Evolutionary conservation across 192 early-diverging fungal species (phyloP).

Genomic region (Backusella luteola): DNA sequence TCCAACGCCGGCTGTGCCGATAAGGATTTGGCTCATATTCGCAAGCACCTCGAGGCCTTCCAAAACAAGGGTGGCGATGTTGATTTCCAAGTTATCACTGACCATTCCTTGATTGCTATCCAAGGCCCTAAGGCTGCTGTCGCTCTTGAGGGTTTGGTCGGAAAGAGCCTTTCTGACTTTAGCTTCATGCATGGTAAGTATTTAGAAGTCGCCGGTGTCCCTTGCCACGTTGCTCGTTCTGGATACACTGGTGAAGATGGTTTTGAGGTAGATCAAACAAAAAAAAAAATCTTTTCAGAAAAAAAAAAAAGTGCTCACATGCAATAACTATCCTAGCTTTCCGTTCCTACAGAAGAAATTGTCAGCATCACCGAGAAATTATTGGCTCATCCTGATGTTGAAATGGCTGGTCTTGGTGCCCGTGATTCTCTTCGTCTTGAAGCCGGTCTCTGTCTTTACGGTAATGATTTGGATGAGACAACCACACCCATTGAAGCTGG

Average conservation of each 20-base stretch:
- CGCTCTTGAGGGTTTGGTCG: conserved; percentile 61
- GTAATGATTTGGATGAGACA: conserved; percentile 91
- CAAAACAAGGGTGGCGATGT: conserved; percentile 90
- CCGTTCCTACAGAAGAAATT: conserved; percentile 74
- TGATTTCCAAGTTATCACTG: conserved; percentile 81
- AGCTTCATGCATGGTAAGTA: conserved; percentile 84
- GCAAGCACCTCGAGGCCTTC: conserved; percentile 72
- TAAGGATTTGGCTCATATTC: conserved; percentile 92
- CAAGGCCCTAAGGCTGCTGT: conserved; percentile 84
- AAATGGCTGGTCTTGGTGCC: conserved; percentile 92
- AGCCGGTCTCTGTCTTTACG: conserved; percentile 97
- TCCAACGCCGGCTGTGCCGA: conserved; percentile 97
- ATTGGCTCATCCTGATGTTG: conserved; percentile 70
- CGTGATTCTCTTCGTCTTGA: conserved; percentile 95
- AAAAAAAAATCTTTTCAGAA: conserved; percentile 3
- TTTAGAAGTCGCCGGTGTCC: conserved; percentile 74
- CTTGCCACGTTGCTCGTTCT: conserved; percentile 87
- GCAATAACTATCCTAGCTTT: conserved; percentile 54
- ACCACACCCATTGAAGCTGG: conserved; percentile 92
- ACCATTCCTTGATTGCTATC: conserved; percentile 86
- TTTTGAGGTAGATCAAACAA: conserved; percentile 69
- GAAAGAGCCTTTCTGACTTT: conserved; percentile 66
- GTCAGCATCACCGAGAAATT: conserved; percentile 66
- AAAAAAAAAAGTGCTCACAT: not conserved
- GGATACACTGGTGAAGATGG: conserved; percentile 99